These are phyloP conservation scores for Aphanoascus verrucosus DNA, from an alignment of 2,329 filamentous ascomycete species.

Conservation along the genomic window DNA sequence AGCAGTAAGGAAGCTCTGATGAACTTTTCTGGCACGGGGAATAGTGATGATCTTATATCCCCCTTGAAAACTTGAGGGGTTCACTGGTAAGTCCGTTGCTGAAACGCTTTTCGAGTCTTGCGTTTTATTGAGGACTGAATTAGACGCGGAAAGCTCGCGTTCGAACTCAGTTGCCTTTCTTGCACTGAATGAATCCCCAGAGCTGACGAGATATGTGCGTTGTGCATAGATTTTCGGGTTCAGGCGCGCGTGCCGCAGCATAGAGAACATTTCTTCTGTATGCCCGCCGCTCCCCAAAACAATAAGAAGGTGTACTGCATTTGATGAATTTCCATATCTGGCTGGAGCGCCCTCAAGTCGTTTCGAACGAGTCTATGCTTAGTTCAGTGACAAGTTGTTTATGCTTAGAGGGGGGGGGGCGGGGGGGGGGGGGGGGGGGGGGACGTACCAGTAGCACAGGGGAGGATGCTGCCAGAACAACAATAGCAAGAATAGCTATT, in stretches of 20 bases:
- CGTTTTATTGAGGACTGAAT: constrained; percentile 9
- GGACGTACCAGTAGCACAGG: neutral
- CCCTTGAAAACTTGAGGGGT: neutral
- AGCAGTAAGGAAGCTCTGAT: constrained; percentile 66
- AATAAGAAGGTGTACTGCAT: constrained; percentile 52
- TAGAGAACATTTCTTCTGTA: constrained; percentile 85
- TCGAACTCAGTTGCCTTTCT: constrained; percentile 56
- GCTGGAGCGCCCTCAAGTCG: neutral
- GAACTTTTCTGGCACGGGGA: constrained; percentile 66
- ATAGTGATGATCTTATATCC: constrained; percentile 58
- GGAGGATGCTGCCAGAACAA: neutral
- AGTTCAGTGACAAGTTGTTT: neutral
- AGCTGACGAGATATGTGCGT: constrained; percentile 71
- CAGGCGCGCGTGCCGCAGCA: constrained; percentile 54
- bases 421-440: too few relatives aligned
- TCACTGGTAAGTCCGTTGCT: constrained; percentile 29
- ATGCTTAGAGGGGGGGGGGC: too few relatives aligned
- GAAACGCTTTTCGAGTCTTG: constrained; percentile 7
- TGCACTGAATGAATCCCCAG: constrained; percentile 62
- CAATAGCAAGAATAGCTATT: neutral
- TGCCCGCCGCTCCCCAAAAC: constrained; percentile 90
- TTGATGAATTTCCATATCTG: neutral
- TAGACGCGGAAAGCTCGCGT: constrained; percentile 18
- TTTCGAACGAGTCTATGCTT: neutral
- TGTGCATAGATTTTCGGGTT: constrained; percentile 44